phyloP scores from a whole-genome alignment of 1,139 yeast genomes.

The Yamadazyma oceani region DNA sequence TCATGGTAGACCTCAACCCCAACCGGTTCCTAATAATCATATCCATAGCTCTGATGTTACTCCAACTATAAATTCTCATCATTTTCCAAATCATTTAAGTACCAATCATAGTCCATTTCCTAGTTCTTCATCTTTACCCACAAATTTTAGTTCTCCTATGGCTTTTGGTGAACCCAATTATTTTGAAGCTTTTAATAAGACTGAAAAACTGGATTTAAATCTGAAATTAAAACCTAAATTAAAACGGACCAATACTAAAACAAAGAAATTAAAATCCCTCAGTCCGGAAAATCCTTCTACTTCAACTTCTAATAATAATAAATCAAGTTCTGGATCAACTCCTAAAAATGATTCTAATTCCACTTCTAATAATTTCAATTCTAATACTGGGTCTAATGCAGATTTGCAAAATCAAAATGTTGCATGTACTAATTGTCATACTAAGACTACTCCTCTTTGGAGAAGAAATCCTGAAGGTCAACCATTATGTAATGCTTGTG shows the following conservation, averaged over 20 bases:
- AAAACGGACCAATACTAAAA: constrained; percentile 11
- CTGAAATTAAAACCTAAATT: constrained; percentile 12
- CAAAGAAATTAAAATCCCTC: constrained; percentile 11
- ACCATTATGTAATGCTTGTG: constrained; percentile 62
- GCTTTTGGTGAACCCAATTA: constrained; percentile 13
- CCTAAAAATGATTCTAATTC: constrained; percentile 1
- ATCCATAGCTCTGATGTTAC: background rate
- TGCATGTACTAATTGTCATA: constrained; percentile 51
- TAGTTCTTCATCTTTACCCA: constrained; percentile 14
- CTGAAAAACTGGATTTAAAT: constrained; percentile 11
- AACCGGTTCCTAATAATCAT: background rate
- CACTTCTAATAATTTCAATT: background rate
- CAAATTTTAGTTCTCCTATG: constrained; percentile 13
- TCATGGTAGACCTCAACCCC: background rate
- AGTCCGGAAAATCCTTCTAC: constrained; percentile 9
- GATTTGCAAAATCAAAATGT: constrained; percentile 12
- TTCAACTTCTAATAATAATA: background rate
- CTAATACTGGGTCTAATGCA: background rate
- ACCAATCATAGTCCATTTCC: constrained; percentile 7
- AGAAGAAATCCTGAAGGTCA: constrained; percentile 56
- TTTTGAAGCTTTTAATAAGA: constrained; percentile 13
- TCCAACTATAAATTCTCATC: constrained; percentile 2
- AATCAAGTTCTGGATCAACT: background rate
- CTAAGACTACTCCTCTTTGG: constrained; percentile 60
- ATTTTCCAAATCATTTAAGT: constrained; percentile 3